Evolutionary conservation across 2,329 filamentous ascomycete species (phyloP).

Genomic region (Dactylellina sp.): DNA sequence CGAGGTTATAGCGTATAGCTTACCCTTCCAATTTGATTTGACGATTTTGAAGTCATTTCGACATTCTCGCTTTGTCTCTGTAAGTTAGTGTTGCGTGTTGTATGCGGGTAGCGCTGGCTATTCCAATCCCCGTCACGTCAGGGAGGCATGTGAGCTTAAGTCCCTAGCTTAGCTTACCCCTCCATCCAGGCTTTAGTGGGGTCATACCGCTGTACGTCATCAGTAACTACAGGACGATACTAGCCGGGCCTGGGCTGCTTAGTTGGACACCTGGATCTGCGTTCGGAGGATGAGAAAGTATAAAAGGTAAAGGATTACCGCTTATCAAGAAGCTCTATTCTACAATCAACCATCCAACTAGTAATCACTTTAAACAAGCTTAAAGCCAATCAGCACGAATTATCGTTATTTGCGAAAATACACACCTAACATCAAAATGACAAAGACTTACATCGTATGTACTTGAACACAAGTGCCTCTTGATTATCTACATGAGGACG

Average conservation of each 20-base stretch:
- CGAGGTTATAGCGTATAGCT: too few relatives aligned
- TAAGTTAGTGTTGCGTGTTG: too few relatives aligned
- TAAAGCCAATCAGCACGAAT: too few relatives aligned
- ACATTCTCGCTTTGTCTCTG: too few relatives aligned
- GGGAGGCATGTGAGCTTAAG: constrained; percentile 19
- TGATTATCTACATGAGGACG: too few relatives aligned
- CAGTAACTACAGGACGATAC: constrained; percentile 9
- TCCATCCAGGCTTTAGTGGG: constrained; percentile 6
- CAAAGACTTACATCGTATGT: background rate
- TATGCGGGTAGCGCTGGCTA: constrained; percentile 2
- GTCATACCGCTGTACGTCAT: constrained; percentile 26
- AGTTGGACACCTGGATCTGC: constrained; percentile 15
- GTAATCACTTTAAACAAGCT: background rate
- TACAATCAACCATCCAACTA: too few relatives aligned
- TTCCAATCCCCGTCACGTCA: constrained; percentile 28
- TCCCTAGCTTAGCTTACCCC: background rate
- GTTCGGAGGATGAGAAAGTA: constrained; percentile 31
- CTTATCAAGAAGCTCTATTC: too few relatives aligned
- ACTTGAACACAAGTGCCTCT: constrained; percentile 18
- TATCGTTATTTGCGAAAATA: too few relatives aligned
- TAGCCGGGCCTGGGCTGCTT: too few relatives aligned
- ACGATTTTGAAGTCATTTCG: too few relatives aligned
- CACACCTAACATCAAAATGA: too few relatives aligned
- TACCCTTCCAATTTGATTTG: too few relatives aligned
- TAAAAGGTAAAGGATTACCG: constrained; percentile 24